These are phyloP conservation scores for Yamadazyma endophytica DNA, from an alignment of 805 yeast species.

Conservation along the genomic window DNA sequence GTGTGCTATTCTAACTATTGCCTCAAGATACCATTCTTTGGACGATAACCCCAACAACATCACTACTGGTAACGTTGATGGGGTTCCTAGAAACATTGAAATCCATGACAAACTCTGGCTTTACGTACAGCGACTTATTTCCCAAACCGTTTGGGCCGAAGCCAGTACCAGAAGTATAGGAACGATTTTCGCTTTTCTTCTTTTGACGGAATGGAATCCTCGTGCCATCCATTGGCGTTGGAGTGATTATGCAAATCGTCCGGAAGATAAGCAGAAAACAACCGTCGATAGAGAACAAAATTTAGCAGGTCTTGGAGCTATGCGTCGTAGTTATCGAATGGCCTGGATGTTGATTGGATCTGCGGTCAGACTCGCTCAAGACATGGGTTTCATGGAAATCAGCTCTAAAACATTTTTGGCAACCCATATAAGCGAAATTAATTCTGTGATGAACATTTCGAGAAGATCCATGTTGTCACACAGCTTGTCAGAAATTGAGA, in stretches of 20 bases:
- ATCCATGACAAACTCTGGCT: slow-evolving; percentile 82
- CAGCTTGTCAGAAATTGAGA: slow-evolving; percentile 62
- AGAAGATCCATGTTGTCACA: slow-evolving; percentile 74
- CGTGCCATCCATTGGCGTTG: slow-evolving; percentile 88
- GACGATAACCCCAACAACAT: slow-evolving; percentile 36
- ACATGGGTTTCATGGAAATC: slow-evolving; percentile 73
- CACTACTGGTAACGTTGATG: slow-evolving; percentile 18
- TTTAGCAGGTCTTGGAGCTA: slow-evolving; percentile 74
- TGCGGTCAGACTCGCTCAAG: slow-evolving; percentile 82
- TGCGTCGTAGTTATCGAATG: slow-evolving; percentile 84
- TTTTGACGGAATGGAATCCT: slow-evolving; percentile 95
- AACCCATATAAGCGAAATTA: slow-evolving; percentile 78
- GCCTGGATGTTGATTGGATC: slow-evolving; percentile 93
- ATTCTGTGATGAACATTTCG: slow-evolving; percentile 77
- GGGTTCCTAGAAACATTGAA: slow-evolving; percentile 47
- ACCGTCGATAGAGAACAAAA: slow-evolving; percentile 33
- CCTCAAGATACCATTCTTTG: slow-evolving; percentile 71
- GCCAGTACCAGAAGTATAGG: slow-evolving; percentile 85
- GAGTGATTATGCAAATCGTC: slow-evolving; percentile 73
- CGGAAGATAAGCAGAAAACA: slow-evolving; percentile 32
- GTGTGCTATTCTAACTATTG: slow-evolving; percentile 75
- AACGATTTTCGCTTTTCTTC: slow-evolving; percentile 75
- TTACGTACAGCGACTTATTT: slow-evolving; percentile 73
- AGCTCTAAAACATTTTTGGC: slow-evolving; percentile 75
- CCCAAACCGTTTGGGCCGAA: slow-evolving; percentile 92